Evolutionary conservation across 768 basidiomycete genomes (phyloP), one percentile per base, ranked within the genome.

Genomic region (Rhizopogon sp.): DNA sequence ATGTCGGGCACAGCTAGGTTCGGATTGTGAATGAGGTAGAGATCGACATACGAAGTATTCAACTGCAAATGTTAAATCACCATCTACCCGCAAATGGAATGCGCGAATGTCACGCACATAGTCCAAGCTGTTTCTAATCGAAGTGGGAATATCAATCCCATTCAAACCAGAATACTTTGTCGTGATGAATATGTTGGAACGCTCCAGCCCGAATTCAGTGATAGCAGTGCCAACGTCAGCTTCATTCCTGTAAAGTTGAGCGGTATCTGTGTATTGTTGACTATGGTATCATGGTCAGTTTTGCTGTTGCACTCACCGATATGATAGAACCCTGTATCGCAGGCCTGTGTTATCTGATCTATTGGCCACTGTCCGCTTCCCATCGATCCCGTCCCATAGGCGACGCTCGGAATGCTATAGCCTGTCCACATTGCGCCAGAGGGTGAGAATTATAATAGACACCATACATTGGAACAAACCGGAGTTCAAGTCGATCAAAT

Each of bases 21-120:
- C 7, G 85, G 85, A 52, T 66, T 61, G 64, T 89, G 87, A 44
- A 89, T 83, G 45, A 89, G 78, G 66, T 90, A 90, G 39, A 89
- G 66, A 65, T 91, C 85, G 11, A 89, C 78, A 58, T 85, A 85
- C 1, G 74, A 62, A 5, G 89, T 72, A 0, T 84, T 85, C 17
- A 88, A 75, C 87, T 88, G 60, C 11, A 29, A 56, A 37, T 25
- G 20, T 49, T 16, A 25, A 20, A 37, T 37, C 33, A 8, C 22
- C 20, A 20, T 43, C 22, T 43, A 14, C 22, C 13, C 29, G 14
- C 20, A 3, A 14, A 35, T 35, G 6, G 7, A 22, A 14, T 43
- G 33, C 8, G 35, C n/a, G 37, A 25, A 35, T 40, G 33, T 10
- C 20, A 66, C 79, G 40, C 57, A 84, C 84, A 37, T 79, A 79